Conservation (phyloP, 148 eudicot species). For the Arbutus unedo region DNA sequence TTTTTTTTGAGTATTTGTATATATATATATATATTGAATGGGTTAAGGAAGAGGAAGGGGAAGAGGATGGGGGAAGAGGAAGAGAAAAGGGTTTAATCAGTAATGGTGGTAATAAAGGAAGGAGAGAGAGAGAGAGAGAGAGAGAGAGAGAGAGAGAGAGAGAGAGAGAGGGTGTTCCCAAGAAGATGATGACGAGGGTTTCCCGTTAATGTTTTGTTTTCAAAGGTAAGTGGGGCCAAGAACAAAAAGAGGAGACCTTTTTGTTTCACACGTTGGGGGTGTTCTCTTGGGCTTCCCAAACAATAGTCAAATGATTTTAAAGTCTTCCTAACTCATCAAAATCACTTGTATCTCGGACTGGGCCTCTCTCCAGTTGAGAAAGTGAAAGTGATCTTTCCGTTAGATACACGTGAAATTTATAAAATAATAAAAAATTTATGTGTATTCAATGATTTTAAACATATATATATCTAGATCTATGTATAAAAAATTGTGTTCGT, state of each 20-base stretch:
- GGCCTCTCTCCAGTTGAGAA: no score
- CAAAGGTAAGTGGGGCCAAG: constrained; percentile 26
- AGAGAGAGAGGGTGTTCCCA: constrained; percentile 23
- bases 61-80: background rate
- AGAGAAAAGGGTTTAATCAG: background rate
- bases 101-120: background rate
- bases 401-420: no score
- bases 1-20: no score
- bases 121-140: background rate
- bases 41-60: background rate
- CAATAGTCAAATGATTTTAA: constrained; percentile 11
- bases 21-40: no score
- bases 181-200: constrained; percentile 37
- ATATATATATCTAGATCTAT: no score
- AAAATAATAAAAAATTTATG: no score
- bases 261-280: constrained; percentile 29
- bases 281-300: background rate
- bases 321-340: background rate
- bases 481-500: no score
- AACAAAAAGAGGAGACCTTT: background rate
- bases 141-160: constrained; percentile 14
- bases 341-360: no score
- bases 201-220: constrained; percentile 41
- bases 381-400: no score
- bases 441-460: no score